These are phyloP conservation scores for Bodo saltans DNA, from an alignment of 78 protist species.

Conservation along the genomic window DNA sequence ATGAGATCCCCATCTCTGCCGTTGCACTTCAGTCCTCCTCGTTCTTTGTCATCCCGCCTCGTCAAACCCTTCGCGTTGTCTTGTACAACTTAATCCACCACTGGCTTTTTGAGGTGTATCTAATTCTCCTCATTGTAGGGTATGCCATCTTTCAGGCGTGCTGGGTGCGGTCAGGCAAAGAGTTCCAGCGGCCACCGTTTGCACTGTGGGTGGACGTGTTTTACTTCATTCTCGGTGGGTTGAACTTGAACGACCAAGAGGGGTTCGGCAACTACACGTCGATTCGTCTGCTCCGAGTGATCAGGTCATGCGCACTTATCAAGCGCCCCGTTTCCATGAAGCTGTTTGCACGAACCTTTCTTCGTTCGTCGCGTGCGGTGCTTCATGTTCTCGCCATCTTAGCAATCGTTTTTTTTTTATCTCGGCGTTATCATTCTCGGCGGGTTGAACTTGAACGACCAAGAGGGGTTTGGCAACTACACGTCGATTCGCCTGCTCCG, in stretches of 20 bases:
- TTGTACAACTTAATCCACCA: neutral
- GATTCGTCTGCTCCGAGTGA: slow-evolving; percentile 29
- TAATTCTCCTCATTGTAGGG: slow-evolving; percentile 22
- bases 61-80: neutral
- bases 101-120: neutral
- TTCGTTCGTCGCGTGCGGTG: slow-evolving; percentile 2
- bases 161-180: neutral
- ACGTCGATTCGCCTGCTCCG: slow-evolving; percentile 35
- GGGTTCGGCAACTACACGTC: neutral
- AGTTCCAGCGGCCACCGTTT: slow-evolving; percentile 6
- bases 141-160: slow-evolving; percentile 23
- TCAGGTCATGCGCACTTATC: slow-evolving; percentile 35
- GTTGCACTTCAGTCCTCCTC: neutral
- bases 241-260: neutral
- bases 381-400: neutral
- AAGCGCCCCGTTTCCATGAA: slow-evolving; percentile 23
- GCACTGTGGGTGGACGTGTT: neutral
- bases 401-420: slow-evolving; percentile 15
- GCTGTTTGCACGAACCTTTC: slow-evolving; percentile 6
- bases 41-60: neutral
- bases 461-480: slow-evolving; percentile 8
- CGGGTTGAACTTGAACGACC: neutral
- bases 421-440: slow-evolving; percentile 27
- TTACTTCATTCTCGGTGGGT: neutral
- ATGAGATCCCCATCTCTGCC: no score